These are phyloP conservation scores for Cochlearia excelsa DNA, from an alignment of 345 rosid species.

Conservation along the genomic window DNA sequence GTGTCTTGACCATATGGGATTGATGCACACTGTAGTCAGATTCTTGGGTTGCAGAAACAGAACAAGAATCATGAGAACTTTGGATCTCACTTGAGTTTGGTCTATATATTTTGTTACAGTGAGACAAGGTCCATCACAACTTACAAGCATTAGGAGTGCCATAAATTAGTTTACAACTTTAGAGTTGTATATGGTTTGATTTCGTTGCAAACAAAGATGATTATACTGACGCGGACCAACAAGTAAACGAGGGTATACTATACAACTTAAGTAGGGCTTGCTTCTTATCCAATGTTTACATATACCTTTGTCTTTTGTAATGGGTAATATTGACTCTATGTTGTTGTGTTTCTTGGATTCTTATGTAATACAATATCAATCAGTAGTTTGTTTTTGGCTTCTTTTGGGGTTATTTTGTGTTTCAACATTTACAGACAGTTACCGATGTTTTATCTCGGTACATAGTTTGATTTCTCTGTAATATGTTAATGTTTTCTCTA, in stretches of 20 bases:
- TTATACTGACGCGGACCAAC: too few relatives aligned
- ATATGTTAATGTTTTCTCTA: background rate
- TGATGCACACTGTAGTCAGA: conserved; percentile 9
- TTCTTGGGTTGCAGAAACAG: background rate
- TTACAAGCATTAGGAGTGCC: too few relatives aligned
- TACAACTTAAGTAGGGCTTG: too few relatives aligned
- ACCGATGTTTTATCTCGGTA: conserved; percentile 16
- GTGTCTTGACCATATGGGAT: conserved; percentile 5
- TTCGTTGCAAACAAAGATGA: too few relatives aligned
- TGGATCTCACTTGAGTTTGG: background rate
- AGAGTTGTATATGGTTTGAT: too few relatives aligned
- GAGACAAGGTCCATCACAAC: too few relatives aligned
- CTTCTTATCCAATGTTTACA: background rate
- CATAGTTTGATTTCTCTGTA: conserved; percentile 28
- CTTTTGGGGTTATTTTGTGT: background rate
- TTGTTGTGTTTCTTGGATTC: conserved; percentile 35
- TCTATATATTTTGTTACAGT: too few relatives aligned
- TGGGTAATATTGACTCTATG: conserved; percentile 27
- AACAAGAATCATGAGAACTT: background rate
- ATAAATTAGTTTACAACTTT: too few relatives aligned
- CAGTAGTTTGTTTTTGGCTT: background rate
- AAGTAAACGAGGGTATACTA: too few relatives aligned
- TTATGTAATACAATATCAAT: conserved; percentile 9
- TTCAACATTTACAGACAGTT: conserved; percentile 30
- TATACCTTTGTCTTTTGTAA: conserved; percentile 39